Base-by-base conservation (phyloP, 2,329 filamentous ascomycete genomes). In the Amauroascus verrucosus region DNA sequence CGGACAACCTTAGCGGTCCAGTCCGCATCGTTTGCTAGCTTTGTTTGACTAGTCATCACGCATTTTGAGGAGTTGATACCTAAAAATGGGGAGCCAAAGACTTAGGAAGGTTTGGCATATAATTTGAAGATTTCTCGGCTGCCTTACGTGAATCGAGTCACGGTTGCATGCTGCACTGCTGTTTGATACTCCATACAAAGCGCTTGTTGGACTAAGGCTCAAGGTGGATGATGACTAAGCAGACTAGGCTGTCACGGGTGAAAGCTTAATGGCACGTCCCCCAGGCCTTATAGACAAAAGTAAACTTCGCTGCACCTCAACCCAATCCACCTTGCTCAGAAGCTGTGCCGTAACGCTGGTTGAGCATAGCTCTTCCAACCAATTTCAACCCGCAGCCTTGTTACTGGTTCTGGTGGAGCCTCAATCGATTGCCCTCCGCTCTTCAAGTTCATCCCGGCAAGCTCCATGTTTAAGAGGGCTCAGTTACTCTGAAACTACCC, bases 1-100 rank as follows among this genome's bases (percentile, higher is more conserved):
- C 33, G 4, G 33, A 35, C 33, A 35, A 35, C 30, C 30, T 65
- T 30, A n/a, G n/a, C n/a, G n/a, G n/a, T n/a, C n/a, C n/a, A n/a
- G n/a, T n/a, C n/a, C n/a, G n/a, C n/a, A n/a, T n/a, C n/a, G n/a
- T n/a, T n/a, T n/a, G n/a, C n/a, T n/a, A n/a, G n/a, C n/a, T n/a
- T n/a, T n/a, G n/a, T n/a, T n/a, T n/a, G n/a, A n/a, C n/a, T n/a
- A n/a, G n/a, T n/a, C n/a, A n/a, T n/a, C n/a, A n/a, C n/a, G n/a
- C n/a, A n/a, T n/a, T n/a, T n/a, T n/a, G n/a, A n/a, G n/a, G n/a
- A n/a, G n/a, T n/a, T n/a, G n/a, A n/a, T n/a, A n/a, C n/a, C n/a
- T n/a, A n/a, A n/a, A n/a, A n/a, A n/a, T n/a, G n/a, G n/a, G n/a
- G n/a, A n/a, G n/a, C n/a, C n/a, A n/a, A n/a, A n/a, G n/a, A n/a